Base-by-base conservation (phyloP, 23 red algal species). In the Gracilaria vermiculophylla region DNA sequence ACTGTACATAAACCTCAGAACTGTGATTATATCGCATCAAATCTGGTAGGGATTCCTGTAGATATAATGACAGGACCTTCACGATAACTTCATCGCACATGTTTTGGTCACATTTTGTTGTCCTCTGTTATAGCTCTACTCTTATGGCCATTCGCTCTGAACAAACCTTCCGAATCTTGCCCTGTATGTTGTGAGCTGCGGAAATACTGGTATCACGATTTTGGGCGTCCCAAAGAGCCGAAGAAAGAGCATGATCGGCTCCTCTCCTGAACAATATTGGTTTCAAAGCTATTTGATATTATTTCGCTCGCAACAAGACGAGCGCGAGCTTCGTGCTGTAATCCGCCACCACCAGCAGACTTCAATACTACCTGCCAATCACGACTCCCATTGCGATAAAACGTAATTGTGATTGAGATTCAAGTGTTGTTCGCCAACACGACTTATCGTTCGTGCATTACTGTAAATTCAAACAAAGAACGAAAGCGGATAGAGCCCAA, bases 381-480 rank as follows among this genome's bases (percentile, higher is more conserved):
- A 34, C 69, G 85, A 37, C 48, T 94, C 48, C 57, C 70, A 50
- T 37, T 87, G 75, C 51, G 81, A 29, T 89, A 94, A 45, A 88
- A 94, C 43, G 36, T 94, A 21, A 80, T 94, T 44, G 85, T 94
- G 71, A 87, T 94, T 70, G 80, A 94, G 66, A 89, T 78, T 27
- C 80, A 86, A 21, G 55, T 94, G 33, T 34, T 94, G 52, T 43
- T 94, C 40, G 85, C 77, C 0, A 94, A 94, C 31, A 73, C 74
- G 12, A 53, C 82, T 19, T 94, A 90, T 77, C 47, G 88, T 11
- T 80, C 81, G 0, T 94, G 89, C 27, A 89, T 94, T 56, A 76
- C 83, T 12, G 85, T 76, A 67, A 94, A 94, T 50, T 17, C 23
- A 24, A 50, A 61, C 23, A 83, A 94, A 57, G 92, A 94, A 71